Evolutionary conservation across 192 early-diverging fungal species (phyloP).

Genomic region (Pecoramyces ruminantium): DNA sequence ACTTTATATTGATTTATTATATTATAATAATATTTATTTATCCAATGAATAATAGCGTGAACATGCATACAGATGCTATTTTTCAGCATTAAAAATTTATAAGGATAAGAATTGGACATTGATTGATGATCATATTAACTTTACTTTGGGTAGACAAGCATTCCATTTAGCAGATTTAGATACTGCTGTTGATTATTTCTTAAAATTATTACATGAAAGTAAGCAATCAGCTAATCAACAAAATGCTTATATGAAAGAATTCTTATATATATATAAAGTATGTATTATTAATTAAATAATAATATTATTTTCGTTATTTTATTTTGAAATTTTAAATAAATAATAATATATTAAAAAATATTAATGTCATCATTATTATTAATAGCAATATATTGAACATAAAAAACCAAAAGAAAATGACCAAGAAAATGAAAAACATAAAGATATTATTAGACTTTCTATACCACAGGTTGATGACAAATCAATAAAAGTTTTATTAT

Average conservation of each 20-base stretch:
- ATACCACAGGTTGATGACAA: slow-evolving; percentile 21
- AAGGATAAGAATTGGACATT: slow-evolving; percentile 45
- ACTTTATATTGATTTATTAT: no score
- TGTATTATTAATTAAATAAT: neutral
- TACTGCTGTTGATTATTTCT: slow-evolving; percentile 61
- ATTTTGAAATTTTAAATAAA: no score
- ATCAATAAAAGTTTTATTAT: slow-evolving; percentile 2
- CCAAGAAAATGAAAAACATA: slow-evolving; percentile 6
- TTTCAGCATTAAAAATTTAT: slow-evolving; percentile 36
- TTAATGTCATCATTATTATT: no score
- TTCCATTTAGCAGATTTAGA: slow-evolving; percentile 56
- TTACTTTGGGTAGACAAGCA: slow-evolving; percentile 65
- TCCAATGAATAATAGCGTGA: slow-evolving; percentile 24
- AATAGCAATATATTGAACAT: slow-evolving; percentile 7
- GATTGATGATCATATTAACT: slow-evolving; percentile 79
- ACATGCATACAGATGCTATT: slow-evolving; percentile 67
- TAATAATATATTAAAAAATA: no score
- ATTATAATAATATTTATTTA: no score
- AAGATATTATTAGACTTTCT: slow-evolving; percentile 28
- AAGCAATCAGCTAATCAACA: slow-evolving; percentile 48
- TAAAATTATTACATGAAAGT: slow-evolving; percentile 49
- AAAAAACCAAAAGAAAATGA: slow-evolving; percentile 15
- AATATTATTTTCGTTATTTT: neutral
- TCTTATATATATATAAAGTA: slow-evolving; percentile 61
- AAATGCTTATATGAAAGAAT: slow-evolving; percentile 50